Evolutionary conservation across 805 yeast genomes (phyloP), one percentile per base, ranked within the genome.

Genomic region (Ogataea corticis): DNA sequence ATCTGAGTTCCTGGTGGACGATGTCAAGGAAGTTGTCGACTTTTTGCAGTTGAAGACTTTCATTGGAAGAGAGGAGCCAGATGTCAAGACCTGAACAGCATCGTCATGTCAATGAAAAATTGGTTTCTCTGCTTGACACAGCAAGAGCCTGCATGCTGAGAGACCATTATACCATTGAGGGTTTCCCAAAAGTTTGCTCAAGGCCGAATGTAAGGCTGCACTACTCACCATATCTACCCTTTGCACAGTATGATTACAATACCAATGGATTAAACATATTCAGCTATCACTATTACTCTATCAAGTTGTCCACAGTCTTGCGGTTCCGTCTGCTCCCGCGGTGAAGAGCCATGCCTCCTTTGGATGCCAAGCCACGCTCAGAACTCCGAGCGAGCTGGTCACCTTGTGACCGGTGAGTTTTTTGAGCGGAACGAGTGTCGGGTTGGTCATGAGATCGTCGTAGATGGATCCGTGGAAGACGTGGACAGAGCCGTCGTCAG

Each of bases 301-400:
- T 40, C 69, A 86, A 14, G 96, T 87, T 21, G 99, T 94, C 99
- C 99, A 94, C 60, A 94, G 71, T 61, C 96, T 82, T 5, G 97
- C 98, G 33, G 89, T 82, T 49, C 96, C 89, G 68, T 94, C 99
- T 17, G 98, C 98, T 58, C 98, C 99, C 10, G 96, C 88, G 63
- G 94, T 84, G 66, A 94, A 90, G 62, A 94, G 75, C 99, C 99
- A 94, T 0, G 99, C 97, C 70, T 94, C 98, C 58, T 84, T 82
- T 54, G 98, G 98, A 75, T 94, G 99, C 99, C 99, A 94, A 40
- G 80, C 79, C 39, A 86, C 79, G 61, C 83, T 85, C 61, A 94
- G 74, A 13, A 94, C 96, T 62, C 99, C 99, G 46, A 94, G 71
- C 61, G 86, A 84, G 56, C 80, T 79, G 16, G 81, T 71, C 38